These are phyloP conservation scores for Elongisporangium anandrum DNA, from an alignment of 352 stramenopile species.

Conservation along the genomic window DNA sequence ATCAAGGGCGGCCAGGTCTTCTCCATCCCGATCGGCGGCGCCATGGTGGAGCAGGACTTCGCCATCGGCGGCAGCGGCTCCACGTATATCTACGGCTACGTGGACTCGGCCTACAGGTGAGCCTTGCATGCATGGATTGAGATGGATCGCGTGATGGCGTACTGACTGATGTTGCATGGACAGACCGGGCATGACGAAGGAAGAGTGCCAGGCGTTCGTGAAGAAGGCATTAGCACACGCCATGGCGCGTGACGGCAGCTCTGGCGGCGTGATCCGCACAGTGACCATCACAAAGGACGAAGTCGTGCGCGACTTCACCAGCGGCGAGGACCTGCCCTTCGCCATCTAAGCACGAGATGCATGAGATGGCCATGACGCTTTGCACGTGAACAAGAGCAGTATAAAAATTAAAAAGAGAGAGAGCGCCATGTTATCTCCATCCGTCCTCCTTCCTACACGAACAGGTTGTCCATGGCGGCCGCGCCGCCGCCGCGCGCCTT, in stretches of 20 bases:
- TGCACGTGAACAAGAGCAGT: background rate
- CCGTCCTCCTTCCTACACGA: conserved; percentile 42
- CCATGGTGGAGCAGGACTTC: conserved; percentile 96
- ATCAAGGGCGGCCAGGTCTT: conserved; percentile 96
- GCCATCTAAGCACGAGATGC: conserved; percentile 49
- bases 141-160: conserved; percentile 1
- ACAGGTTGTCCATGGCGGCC: conserved; percentile 75
- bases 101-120: conserved; percentile 92
- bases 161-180: conserved; percentile 7
- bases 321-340: conserved; percentile 91
- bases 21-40: conserved; percentile 94
- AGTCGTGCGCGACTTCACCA: conserved; percentile 90
- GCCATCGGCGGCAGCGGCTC: conserved; percentile 96
- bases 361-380: background rate
- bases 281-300: conserved; percentile 92
- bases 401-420: background rate
- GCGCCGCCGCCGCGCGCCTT: conserved; percentile 54
- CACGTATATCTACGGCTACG: conserved; percentile 97
- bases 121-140: conserved; percentile 3
- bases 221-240: conserved; percentile 95
- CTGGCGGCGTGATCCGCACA: conserved; percentile 97
- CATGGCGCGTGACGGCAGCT: conserved; percentile 98
- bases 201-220: conserved; percentile 94
- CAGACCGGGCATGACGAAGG: conserved; percentile 93
- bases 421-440: conserved; percentile 1